Evolutionary conservation across 225 moss, liverwort and hornwort genomes (phyloP).

Genomic region (Thuidium tamariscinum): DNA sequence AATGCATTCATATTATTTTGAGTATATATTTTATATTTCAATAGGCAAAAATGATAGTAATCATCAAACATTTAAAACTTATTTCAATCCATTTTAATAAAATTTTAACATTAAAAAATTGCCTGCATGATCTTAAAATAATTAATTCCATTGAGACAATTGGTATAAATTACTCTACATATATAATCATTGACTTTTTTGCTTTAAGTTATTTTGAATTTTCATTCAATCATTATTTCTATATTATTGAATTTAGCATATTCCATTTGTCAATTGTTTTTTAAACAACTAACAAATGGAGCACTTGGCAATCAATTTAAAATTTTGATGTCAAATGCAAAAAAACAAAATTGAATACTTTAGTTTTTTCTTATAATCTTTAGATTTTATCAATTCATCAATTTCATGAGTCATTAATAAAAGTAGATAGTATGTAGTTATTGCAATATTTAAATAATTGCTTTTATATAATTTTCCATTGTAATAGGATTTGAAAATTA

Average conservation of each 20-base stretch:
- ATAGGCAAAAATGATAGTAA: not conserved
- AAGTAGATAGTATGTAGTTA: not conserved
- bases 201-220: not conserved
- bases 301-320: not conserved
- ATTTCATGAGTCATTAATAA: rapidly evolving
- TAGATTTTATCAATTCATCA: not conserved
- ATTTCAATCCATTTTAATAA: not conserved
- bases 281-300: no score
- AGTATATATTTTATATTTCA: not conserved
- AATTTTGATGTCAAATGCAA: not conserved
- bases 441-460: not conserved
- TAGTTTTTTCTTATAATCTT: not conserved
- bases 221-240: not conserved
- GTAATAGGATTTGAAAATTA: not conserved
- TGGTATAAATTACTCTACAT: no score
- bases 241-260: not conserved
- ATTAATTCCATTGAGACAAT: no score
- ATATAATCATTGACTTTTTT: not conserved
- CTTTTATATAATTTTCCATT: not conserved
- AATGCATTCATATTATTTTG: not conserved
- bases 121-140: not conserved
- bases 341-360: not conserved
- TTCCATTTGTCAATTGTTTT: not conserved
- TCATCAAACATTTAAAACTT: no score
- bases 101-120: not conserved